Conservation (phyloP, 345 rosid genomes). For the Eucalyptus rudis region DNA sequence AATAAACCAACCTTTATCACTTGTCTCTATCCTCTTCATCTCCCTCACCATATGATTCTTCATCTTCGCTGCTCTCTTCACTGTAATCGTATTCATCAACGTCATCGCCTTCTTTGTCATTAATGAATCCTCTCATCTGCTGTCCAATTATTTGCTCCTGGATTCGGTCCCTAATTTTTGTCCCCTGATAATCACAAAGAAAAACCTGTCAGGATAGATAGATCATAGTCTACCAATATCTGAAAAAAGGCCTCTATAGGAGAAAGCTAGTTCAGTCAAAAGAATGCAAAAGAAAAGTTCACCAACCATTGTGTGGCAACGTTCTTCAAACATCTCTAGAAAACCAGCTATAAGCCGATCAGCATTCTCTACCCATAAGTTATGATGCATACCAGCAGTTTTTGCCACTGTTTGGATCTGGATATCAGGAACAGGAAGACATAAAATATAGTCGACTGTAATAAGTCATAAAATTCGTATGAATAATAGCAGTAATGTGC, state of each 20-base stretch:
- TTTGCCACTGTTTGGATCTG: conserved; percentile 79
- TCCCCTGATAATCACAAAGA: conserved; percentile 32
- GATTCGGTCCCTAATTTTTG: conserved; percentile 74
- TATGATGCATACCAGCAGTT: conserved; percentile 55
- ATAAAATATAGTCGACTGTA: neutral
- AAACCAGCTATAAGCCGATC: conserved; percentile 96
- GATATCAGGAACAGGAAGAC: neutral
- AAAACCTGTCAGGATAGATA: neutral
- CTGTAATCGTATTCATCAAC: conserved; percentile 26
- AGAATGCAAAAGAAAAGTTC: neutral
- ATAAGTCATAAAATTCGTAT: neutral
- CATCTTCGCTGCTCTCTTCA: conserved; percentile 21
- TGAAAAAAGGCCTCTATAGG: neutral
- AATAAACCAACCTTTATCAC: neutral
- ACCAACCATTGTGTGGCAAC: conserved; percentile 94
- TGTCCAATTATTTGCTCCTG: conserved; percentile 64
- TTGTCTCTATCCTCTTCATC: neutral
- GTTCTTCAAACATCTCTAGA: conserved; percentile 97
- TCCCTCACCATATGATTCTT: neutral
- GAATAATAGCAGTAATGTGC: neutral
- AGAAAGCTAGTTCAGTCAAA: neutral
- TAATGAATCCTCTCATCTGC: conserved; percentile 8
- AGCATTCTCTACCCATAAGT: conserved; percentile 98
- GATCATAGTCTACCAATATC: neutral
- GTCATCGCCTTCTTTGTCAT: conserved; percentile 10